Evolutionary conservation across 2,329 filamentous ascomycete genomes (phyloP).

Genomic region (Clonostachys sp.): DNA sequence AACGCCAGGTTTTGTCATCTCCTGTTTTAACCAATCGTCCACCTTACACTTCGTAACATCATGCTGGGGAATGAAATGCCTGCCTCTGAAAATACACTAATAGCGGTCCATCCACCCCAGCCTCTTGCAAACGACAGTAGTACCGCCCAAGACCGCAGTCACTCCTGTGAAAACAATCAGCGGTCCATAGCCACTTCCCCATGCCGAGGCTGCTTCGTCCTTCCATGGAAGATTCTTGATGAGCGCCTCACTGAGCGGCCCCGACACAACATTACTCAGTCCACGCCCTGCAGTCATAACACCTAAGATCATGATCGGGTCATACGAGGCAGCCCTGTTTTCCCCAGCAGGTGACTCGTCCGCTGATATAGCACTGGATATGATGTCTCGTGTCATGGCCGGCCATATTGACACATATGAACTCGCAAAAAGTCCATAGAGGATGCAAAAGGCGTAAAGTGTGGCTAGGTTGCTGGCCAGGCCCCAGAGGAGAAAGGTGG

Average conservation of each 20-base stretch:
- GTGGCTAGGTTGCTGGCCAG: not conserved
- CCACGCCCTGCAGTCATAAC: slow-evolving; percentile 55
- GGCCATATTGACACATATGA: not conserved
- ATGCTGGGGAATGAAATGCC: no score
- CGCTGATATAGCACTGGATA: not conserved
- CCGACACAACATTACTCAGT: slow-evolving; percentile 53
- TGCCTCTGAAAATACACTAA: no score
- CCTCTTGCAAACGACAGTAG: no score
- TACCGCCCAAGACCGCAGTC: not conserved
- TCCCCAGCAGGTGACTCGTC: not conserved
- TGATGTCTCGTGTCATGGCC: not conserved
- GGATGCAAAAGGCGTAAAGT: not conserved
- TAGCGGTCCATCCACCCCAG: no score
- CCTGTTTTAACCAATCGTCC: no score
- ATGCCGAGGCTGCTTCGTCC: not conserved
- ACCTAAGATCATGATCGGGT: slow-evolving; percentile 52
- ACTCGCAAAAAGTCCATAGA: not conserved
- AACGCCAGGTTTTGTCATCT: no score
- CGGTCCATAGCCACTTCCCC: not conserved
- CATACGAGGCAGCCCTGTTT: slow-evolving; percentile 8
- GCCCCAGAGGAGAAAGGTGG: not conserved
- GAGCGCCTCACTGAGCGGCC: slow-evolving; percentile 50
- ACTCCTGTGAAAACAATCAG: not conserved
- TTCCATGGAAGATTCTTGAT: slow-evolving; percentile 24
- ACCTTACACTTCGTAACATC: no score